These are phyloP conservation scores for Diutina pseudorugosa DNA, from an alignment of 1,139 yeast genomes.

Conservation along the genomic window DNA sequence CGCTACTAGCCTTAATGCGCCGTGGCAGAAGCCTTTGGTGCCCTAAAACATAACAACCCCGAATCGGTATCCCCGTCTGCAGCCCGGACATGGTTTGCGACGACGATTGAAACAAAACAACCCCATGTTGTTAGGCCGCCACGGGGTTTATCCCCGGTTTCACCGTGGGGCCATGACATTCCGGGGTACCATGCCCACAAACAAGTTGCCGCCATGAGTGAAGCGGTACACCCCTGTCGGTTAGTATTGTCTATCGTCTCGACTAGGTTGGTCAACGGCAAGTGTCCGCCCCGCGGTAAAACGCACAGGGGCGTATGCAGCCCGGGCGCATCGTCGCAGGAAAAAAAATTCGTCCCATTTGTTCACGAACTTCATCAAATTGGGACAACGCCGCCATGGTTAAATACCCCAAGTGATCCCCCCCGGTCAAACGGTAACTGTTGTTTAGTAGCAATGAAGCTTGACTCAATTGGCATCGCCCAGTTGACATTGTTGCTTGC, in stretches of 20 bases:
- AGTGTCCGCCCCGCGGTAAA: background rate
- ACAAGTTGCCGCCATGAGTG: background rate
- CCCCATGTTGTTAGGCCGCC: background rate
- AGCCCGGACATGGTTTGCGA: too few species aligned
- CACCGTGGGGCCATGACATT: background rate
- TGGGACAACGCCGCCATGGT: background rate
- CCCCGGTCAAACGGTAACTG: background rate
- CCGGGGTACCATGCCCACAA: background rate
- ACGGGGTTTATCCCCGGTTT: too few species aligned
- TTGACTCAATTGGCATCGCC: conserved; percentile 1
- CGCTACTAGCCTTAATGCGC: too few species aligned
- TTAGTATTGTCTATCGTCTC: background rate
- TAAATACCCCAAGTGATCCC: background rate
- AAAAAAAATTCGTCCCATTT: background rate
- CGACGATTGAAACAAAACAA: too few species aligned
- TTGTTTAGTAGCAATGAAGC: background rate
- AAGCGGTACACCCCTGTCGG: background rate
- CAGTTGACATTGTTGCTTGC: conserved; percentile 4
- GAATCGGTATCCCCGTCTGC: too few species aligned
- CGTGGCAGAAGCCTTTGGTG: too few species aligned
- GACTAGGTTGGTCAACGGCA: background rate
- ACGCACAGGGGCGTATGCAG: background rate
- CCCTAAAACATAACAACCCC: too few species aligned
- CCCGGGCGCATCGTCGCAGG: background rate
- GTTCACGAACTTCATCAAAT: background rate